Evolutionary conservation across 306 rosid species (phyloP).

Genomic region (Prunus mira): DNA sequence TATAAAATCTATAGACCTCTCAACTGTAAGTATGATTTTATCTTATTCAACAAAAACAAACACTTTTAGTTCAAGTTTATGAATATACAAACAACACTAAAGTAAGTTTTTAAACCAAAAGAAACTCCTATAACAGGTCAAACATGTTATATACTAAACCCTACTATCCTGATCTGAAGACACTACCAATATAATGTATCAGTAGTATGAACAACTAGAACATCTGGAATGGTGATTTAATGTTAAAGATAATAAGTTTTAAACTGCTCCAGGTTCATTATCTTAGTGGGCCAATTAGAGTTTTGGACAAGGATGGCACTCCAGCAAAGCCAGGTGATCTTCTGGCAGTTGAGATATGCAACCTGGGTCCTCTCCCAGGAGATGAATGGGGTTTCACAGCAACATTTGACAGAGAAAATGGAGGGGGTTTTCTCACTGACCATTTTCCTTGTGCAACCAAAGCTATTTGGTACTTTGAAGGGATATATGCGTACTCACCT

Average conservation of each 20-base stretch:
- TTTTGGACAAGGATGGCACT: constrained; percentile 65
- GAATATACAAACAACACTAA: neutral
- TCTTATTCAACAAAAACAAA: neutral
- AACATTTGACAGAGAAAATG: constrained; percentile 91
- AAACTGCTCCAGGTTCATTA: constrained; percentile 57
- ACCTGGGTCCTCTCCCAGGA: constrained; percentile 88
- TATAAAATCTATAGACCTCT: constrained; percentile 57
- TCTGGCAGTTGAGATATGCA: constrained; percentile 77
- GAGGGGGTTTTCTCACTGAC: constrained; percentile 84
- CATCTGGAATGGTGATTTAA: neutral
- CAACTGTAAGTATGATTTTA: constrained; percentile 52
- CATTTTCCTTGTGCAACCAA: constrained; percentile 88
- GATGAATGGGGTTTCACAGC: constrained; percentile 97
- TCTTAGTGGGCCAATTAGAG: constrained; percentile 79
- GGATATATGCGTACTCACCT: constrained; percentile 87
- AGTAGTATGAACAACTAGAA: neutral
- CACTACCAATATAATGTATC: neutral
- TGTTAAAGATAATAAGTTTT: neutral
- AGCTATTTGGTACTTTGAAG: constrained; percentile 92
- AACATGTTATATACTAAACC: neutral
- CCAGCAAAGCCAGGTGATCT: constrained; percentile 87
- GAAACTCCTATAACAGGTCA: neutral
- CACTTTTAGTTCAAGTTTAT: neutral
- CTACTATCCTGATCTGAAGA: neutral
- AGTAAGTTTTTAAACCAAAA: neutral